These are phyloP conservation scores for Chrysosporium keratinophilum DNA, from an alignment of 2,329 filamentous ascomycete species.

Conservation along the genomic window DNA sequence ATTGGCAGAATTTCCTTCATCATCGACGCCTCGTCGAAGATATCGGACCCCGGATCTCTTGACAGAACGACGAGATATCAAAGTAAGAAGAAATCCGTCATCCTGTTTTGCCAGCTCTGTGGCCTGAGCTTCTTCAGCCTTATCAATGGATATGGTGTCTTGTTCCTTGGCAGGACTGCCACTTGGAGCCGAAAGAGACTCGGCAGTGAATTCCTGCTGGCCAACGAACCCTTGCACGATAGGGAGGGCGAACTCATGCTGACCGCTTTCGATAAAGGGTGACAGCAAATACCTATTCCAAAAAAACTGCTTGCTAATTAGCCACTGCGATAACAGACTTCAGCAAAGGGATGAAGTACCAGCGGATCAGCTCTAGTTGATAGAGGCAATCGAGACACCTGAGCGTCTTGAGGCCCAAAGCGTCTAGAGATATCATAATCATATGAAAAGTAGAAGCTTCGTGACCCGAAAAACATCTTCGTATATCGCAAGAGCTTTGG, in stretches of 20 bases:
- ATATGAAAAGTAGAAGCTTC: conserved; percentile 91
- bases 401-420: conserved; percentile 34
- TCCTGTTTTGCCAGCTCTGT: conserved; percentile 23
- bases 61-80: conserved; percentile 81
- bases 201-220: conserved; percentile 68
- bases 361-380: conserved; percentile 61
- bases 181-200: conserved; percentile 29
- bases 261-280: conserved; percentile 63
- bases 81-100: conserved; percentile 61
- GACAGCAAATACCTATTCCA: conserved; percentile 74
- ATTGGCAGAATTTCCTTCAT: conserved; percentile 80
- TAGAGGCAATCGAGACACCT: conserved; percentile 48
- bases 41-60: conserved; percentile 84
- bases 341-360: conserved; percentile 30
- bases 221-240: conserved; percentile 92
- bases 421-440: conserved; percentile 81
- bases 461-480: conserved; percentile 71
- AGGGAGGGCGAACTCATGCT: conserved; percentile 63
- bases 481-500: conserved; percentile 78
- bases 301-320: conserved; percentile 51
- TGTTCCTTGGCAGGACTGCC: conserved; percentile 11
- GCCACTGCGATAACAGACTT: neutral
- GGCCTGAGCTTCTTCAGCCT: conserved; percentile 19
- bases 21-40: conserved; percentile 78
- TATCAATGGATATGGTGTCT: conserved; percentile 19